A percentile compares a stretch with the other conserved stretches of the same genome.
phyloP scores from a whole-genome alignment of 176 grass and related monocot genomes.

The Oryza longistaminata region DNA sequence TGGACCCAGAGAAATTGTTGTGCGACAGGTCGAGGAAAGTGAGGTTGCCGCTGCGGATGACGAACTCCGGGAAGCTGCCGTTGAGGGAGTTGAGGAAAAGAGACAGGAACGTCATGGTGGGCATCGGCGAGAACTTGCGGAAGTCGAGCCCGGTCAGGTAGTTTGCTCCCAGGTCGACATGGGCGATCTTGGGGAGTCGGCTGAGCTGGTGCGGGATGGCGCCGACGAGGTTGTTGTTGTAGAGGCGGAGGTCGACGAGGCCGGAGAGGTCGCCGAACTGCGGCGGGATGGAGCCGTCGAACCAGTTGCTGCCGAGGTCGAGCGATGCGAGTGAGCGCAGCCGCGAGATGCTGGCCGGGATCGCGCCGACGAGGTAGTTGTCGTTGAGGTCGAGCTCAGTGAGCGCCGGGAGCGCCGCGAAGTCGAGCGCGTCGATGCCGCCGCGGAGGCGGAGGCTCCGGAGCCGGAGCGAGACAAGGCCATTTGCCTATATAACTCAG shows the following conservation, averaged over 20 bases:
- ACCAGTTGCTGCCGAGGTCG: slow-evolving; percentile 59
- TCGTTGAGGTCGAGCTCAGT: slow-evolving; percentile 55
- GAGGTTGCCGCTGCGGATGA: slow-evolving; percentile 44
- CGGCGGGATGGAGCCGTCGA: slow-evolving; percentile 54
- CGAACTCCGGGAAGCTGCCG: slow-evolving; percentile 45
- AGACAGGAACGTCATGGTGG: slow-evolving; percentile 54
- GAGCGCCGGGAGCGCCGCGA: slow-evolving; percentile 42
- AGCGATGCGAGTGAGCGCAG: slow-evolving; percentile 46
- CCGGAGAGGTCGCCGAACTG: slow-evolving; percentile 58
- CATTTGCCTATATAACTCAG: too few relatives aligned
- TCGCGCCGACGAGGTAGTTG: slow-evolving; percentile 50
- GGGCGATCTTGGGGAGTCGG: slow-evolving; percentile 40
- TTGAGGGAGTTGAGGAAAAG: slow-evolving; percentile 53
- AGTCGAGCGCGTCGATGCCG: slow-evolving; percentile 39
- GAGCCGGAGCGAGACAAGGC: slow-evolving; percentile 47
- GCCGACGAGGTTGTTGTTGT: slow-evolving; percentile 63
- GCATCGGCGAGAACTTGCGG: slow-evolving; percentile 49
- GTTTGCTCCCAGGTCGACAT: slow-evolving; percentile 59
- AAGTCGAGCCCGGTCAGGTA: slow-evolving; percentile 48
- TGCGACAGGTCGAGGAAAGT: slow-evolving; percentile 69
- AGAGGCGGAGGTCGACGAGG: slow-evolving; percentile 61
- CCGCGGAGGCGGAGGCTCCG: slow-evolving; percentile 37
- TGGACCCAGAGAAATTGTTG: slow-evolving; percentile 37
- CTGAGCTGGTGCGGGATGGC: slow-evolving; percentile 57
- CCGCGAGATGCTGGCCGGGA: slow-evolving; percentile 50